Percentiles rank a stretch among this genome's conserved stretches.
Evolutionary conservation across 768 basidiomycete species (phyloP).

Genomic region (Lactarius indigo): DNA sequence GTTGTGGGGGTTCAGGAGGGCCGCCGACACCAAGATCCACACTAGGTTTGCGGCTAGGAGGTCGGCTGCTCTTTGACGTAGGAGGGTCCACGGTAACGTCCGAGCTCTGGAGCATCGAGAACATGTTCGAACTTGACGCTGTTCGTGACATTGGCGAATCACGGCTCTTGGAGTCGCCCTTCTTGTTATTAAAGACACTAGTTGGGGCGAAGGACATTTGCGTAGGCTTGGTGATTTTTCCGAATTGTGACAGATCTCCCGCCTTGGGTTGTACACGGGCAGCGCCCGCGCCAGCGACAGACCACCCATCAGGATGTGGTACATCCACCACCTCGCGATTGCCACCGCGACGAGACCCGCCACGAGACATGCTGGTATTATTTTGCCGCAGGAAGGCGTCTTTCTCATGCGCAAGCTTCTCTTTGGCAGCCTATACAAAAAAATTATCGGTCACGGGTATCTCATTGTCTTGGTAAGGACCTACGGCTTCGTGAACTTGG

Average conservation of each 20-base stretch:
- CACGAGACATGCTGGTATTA: conserved; percentile 74
- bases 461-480: conserved; percentile 32
- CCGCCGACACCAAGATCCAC: conserved; percentile 47
- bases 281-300: conserved; percentile 33
- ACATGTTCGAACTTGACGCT: conserved; percentile 83
- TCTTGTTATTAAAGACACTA: conserved; percentile 77
- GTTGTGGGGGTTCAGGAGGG: conserved; percentile 45
- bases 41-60: conserved; percentile 48
- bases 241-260: conserved; percentile 83
- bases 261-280: conserved; percentile 65
- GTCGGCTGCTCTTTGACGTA: conserved; percentile 46
- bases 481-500: conserved; percentile 79
- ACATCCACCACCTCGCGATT: conserved; percentile 57
- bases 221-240: conserved; percentile 70
- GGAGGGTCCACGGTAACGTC: conserved; percentile 52
- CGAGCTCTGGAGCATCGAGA: conserved; percentile 71
- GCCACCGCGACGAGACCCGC: conserved; percentile 84
- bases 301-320: conserved; percentile 84
- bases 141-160: conserved; percentile 72
- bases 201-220: conserved; percentile 80
- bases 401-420: conserved; percentile 84
- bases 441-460: neutral
- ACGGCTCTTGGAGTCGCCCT: conserved; percentile 51
- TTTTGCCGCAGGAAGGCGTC: conserved; percentile 58
- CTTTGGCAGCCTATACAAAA: conserved; percentile 67